Base-by-base conservation (phyloP, 805 yeast genomes). In the Schizosaccharomyces lindneri region DNA sequence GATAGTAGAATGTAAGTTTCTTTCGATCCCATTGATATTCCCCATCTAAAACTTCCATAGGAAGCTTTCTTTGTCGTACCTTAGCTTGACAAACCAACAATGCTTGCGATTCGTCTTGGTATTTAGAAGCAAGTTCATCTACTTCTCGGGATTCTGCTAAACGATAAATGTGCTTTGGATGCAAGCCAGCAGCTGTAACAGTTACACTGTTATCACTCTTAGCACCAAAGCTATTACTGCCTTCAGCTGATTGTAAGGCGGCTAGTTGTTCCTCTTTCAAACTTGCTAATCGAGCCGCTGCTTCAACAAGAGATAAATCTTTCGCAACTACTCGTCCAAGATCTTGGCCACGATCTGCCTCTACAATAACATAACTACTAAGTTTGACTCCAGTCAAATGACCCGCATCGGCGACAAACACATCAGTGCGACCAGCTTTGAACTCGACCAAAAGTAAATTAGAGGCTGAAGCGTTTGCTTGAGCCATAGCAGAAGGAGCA, bases 11-110 rank as follows among this genome's bases (percentile, higher is more conserved):
- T 15, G 87, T 85, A 68, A 85, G 78, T 72, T 85, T 85, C 63
- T 86, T 78, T 62, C 89, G 77, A 69, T 85, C 94, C 82, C 86
- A 85, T 71, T 85, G 94, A 71, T 84, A 85, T 72, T 85, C 94
- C 1, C 88, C 85, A 67, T 85, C 93, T 51, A 82, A 76, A 61
- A 85, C 78, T 62, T 72, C 74, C 89, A 85, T 79, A 55, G 72
- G 72, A 61, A 79, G 72, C 9, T 74, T 73, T 17, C 74, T 70
- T 61, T 76, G 77, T 64, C 74, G 75, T 32, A 78, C 78, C 63
- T 78, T 75, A 48, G 81, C 78, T 67, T 81, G 79, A 70, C 90
- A 83, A 59, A 82, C 75, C 51, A 77, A 73, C 63, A 81, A 76
- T 1, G 93, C 84, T 68, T 79, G 80, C 61, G 79, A 81, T 71